Conservation (phyloP, 139 green algal genomes). For the Yamagishiella unicocca region DNA sequence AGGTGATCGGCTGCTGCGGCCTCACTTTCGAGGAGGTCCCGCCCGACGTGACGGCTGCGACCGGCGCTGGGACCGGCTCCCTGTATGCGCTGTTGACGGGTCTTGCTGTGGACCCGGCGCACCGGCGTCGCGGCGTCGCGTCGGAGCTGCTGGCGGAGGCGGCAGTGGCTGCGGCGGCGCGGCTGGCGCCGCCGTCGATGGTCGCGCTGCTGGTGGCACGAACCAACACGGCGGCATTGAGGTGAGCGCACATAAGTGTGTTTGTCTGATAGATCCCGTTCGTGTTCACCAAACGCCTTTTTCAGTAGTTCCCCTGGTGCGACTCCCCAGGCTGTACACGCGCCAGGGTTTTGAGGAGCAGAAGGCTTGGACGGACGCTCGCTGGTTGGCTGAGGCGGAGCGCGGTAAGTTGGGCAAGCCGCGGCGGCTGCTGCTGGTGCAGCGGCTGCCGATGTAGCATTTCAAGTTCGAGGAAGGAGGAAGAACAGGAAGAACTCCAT, state of each 20-base stretch:
- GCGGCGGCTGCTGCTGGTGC: slow-evolving; percentile 29
- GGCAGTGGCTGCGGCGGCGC: background rate
- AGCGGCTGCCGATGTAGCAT: background rate
- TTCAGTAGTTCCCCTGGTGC: background rate
- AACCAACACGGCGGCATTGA: slow-evolving; percentile 12
- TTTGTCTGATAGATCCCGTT: no score
- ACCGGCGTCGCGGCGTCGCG: slow-evolving; percentile 20
- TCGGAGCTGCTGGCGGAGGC: background rate
- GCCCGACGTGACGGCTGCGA: background rate
- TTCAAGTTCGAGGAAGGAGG: no score
- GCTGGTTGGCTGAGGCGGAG: slow-evolving; percentile 28
- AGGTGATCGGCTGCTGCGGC: slow-evolving; percentile 26
- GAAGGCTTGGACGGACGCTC: slow-evolving; percentile 2
- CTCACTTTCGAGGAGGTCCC: background rate
- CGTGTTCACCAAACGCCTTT: background rate
- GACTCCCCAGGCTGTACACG: background rate
- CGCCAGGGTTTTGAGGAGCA: slow-evolving; percentile 1
- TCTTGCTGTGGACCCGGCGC: slow-evolving; percentile 3
- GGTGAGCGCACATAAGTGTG: background rate
- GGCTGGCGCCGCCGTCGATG: background rate
- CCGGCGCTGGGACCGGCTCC: background rate
- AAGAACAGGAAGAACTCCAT: no score
- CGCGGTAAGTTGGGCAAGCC: slow-evolving; percentile 21
- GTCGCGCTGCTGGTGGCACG: slow-evolving; percentile 35
- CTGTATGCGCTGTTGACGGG: slow-evolving; percentile 36